A percentile compares a stretch with the other conserved stretches of the same genome.
phyloP scores from a whole-genome alignment of 805 yeast genomes.

The Metschnikowia chrysomelidarum region DNA sequence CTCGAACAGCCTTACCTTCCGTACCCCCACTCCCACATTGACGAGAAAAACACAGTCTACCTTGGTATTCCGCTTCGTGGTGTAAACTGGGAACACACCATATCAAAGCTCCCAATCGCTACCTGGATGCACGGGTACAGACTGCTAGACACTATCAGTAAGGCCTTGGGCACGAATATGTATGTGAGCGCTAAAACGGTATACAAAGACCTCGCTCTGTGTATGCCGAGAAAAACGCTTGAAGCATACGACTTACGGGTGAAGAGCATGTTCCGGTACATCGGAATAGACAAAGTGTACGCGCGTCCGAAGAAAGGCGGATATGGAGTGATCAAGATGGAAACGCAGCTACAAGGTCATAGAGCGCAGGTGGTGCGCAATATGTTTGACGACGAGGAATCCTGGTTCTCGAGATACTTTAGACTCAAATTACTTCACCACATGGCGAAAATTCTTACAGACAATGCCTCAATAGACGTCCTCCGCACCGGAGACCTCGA shows the following conservation, averaged over 20 bases:
- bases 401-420: constrained; percentile 1
- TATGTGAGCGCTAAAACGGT: background rate
- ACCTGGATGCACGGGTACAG: background rate
- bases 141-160: background rate
- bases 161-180: background rate
- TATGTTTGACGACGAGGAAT: background rate
- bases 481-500: no score
- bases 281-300: constrained; percentile 1
- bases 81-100: constrained; percentile 1
- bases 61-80: constrained; percentile 2
- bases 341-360: constrained; percentile 4
- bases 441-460: constrained; percentile 3
- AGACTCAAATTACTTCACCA: constrained; percentile 2
- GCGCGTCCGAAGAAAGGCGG: constrained; percentile 3
- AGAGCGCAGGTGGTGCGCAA: constrained; percentile 1
- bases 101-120: background rate
- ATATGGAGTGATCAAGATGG: constrained; percentile 2
- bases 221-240: constrained; percentile 1
- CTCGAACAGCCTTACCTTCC: constrained; percentile 1
- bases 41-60: background rate
- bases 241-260: background rate
- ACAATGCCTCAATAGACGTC: no score
- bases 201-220: background rate
- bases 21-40: background rate
- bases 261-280: background rate